Evolutionary conservation across 1,139 yeast genomes (phyloP).

Genomic region (Geotrichum bryndzae): DNA sequence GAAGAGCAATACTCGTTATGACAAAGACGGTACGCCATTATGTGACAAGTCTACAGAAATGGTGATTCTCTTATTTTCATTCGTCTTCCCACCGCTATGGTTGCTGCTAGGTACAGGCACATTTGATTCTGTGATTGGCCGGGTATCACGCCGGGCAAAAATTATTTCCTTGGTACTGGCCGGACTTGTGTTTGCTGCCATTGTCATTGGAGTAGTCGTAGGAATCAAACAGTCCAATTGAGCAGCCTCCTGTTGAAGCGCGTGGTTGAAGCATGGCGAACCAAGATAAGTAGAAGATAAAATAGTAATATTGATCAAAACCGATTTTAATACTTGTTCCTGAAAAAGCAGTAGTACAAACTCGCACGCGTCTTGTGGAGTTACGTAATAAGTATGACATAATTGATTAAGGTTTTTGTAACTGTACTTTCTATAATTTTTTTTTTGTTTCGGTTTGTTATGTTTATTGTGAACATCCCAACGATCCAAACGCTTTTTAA

Average conservation of each 20-base stretch:
- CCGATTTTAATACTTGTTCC: background rate
- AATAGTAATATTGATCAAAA: no score
- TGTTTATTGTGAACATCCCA: background rate
- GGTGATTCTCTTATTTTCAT: constrained; percentile 5
- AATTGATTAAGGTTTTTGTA: background rate
- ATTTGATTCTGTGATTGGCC: constrained; percentile 13
- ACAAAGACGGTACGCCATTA: background rate
- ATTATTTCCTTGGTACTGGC: constrained; percentile 10
- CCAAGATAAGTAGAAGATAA: background rate
- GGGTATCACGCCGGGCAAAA: constrained; percentile 10
- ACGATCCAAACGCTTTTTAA: background rate
- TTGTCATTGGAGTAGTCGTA: constrained; percentile 12
- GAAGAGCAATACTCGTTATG: background rate
- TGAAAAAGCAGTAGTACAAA: background rate
- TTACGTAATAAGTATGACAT: background rate
- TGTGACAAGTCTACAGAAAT: constrained; percentile 4
- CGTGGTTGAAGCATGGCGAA: background rate
- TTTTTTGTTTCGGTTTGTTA: background rate
- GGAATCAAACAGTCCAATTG: background rate
- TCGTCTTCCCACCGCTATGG: constrained; percentile 17
- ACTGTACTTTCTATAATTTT: background rate
- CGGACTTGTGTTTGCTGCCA: constrained; percentile 4
- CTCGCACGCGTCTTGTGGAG: background rate
- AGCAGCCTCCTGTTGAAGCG: background rate
- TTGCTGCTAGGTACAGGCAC: constrained; percentile 15